phyloP scores from a whole-genome alignment of 2,329 filamentous ascomycete species.

The Zasmidium angulare region DNA sequence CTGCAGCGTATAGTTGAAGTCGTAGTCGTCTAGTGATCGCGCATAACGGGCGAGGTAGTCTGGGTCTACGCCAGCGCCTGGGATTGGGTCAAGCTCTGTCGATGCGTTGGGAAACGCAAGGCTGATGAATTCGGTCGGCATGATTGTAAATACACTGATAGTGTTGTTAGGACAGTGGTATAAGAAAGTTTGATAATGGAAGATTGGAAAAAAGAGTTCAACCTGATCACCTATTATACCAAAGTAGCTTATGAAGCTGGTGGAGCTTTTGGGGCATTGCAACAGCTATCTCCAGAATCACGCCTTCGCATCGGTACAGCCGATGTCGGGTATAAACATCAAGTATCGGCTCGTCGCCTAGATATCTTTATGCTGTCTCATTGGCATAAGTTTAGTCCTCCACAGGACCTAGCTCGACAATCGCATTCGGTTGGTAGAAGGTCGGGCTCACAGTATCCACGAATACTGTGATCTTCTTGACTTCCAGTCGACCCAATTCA shows the following conservation, averaged over 20 bases:
- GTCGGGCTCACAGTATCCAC: background rate
- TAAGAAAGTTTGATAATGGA: background rate
- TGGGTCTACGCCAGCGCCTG: conserved; percentile 53
- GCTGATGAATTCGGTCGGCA: conserved; percentile 56
- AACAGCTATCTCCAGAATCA: background rate
- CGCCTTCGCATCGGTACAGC: background rate
- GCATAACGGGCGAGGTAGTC: conserved; percentile 59
- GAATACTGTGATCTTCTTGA: background rate
- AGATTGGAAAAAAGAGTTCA: background rate
- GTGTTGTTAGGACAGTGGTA: background rate
- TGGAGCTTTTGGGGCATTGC: background rate
- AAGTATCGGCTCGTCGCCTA: background rate
- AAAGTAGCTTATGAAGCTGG: background rate
- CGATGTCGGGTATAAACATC: background rate
- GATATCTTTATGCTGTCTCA: background rate
- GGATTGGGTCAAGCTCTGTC: conserved; percentile 56
- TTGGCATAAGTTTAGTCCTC: background rate
- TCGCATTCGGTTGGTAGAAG: conserved; percentile 1
- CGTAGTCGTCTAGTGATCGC: conserved; percentile 58
- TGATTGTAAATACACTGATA: conserved; percentile 12
- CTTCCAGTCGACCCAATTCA: background rate
- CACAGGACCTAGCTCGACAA: background rate
- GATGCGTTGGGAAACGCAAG: conserved; percentile 58
- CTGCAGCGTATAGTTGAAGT: conserved; percentile 62
- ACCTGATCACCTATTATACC: background rate